Conservation (phyloP, 2,329 filamentous ascomycete species). For the Anthostomella pinea region DNA sequence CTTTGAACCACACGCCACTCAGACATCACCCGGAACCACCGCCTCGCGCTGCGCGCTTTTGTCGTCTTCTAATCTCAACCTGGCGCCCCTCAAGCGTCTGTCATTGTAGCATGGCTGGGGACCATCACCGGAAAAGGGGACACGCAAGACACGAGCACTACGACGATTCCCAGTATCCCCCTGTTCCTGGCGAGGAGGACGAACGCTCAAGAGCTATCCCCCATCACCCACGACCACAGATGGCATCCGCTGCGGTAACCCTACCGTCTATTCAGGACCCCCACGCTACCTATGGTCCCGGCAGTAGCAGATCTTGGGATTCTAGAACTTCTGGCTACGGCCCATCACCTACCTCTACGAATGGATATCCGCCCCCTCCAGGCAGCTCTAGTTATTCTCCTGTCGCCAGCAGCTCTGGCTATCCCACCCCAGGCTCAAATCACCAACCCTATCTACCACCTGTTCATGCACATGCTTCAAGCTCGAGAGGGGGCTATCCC, state of each 20-base stretch:
- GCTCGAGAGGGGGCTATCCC: constrained; percentile 33
- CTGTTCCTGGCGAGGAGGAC: constrained; percentile 42
- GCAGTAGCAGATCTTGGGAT: constrained; percentile 27
- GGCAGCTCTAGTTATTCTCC: constrained; percentile 27
- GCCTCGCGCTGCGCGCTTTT: constrained; percentile 19
- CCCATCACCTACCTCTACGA: constrained; percentile 41
- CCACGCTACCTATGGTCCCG: constrained; percentile 29
- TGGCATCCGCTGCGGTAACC: constrained; percentile 43
- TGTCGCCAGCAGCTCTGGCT: constrained; percentile 17
- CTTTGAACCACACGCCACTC: constrained; percentile 3
- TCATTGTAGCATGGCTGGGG: constrained; percentile 38
- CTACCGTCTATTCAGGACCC: constrained; percentile 51
- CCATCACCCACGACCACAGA: constrained; percentile 33
- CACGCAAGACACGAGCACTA: constrained; percentile 33
- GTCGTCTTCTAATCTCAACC: constrained; percentile 23
- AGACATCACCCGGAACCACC: constrained; percentile 8
- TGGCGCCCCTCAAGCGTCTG: constrained; percentile 30
- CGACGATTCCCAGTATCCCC: constrained; percentile 43
- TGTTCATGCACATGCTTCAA: constrained; percentile 33
- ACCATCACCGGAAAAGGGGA: constrained; percentile 34
- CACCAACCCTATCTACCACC: constrained; percentile 25
- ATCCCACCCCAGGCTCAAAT: constrained; percentile 21
- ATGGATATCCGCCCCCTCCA: constrained; percentile 43
- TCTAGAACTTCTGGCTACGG: constrained; percentile 37
- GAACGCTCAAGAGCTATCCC: constrained; percentile 33